Conservation (phyloP, 306 rosid genomes). For the Malus fusca region DNA sequence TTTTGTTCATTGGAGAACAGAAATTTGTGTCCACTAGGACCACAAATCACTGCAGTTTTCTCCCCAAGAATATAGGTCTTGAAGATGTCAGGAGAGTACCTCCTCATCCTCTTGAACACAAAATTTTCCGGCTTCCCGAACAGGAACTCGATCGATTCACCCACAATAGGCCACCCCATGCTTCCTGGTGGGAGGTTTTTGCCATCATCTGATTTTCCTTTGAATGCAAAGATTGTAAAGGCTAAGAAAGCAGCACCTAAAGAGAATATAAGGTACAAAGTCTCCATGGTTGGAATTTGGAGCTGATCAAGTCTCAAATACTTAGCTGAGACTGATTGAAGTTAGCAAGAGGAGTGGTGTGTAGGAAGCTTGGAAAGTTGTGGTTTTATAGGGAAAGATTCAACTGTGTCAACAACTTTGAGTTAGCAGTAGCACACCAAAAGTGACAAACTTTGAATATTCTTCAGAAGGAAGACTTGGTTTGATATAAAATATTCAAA, state of each 20-base stretch:
- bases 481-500: too few relatives aligned
- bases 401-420: neutral
- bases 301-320: neutral
- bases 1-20: slow-evolving; percentile 39
- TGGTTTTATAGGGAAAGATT: neutral
- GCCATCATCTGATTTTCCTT: neutral
- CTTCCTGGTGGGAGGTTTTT: slow-evolving; percentile 44
- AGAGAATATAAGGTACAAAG: slow-evolving; percentile 8
- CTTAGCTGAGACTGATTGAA: neutral
- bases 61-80: slow-evolving; percentile 42
- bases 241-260: slow-evolving; percentile 9
- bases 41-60: slow-evolving; percentile 39
- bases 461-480: too few relatives aligned
- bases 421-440: neutral
- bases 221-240: neutral
- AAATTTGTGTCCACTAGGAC: slow-evolving; percentile 41
- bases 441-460: neutral
- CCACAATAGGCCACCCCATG: slow-evolving; percentile 44
- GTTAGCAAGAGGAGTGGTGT: neutral
- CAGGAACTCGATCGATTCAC: slow-evolving; percentile 34
- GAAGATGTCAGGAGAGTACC: slow-evolving; percentile 35
- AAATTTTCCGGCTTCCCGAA: slow-evolving; percentile 28
- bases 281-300: slow-evolving; percentile 4
- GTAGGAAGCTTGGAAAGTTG: neutral
- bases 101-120: slow-evolving; percentile 22